phyloP scores from a whole-genome alignment of 371 early-diverging fungal genomes.

The Rhizopus delemar region DNA sequence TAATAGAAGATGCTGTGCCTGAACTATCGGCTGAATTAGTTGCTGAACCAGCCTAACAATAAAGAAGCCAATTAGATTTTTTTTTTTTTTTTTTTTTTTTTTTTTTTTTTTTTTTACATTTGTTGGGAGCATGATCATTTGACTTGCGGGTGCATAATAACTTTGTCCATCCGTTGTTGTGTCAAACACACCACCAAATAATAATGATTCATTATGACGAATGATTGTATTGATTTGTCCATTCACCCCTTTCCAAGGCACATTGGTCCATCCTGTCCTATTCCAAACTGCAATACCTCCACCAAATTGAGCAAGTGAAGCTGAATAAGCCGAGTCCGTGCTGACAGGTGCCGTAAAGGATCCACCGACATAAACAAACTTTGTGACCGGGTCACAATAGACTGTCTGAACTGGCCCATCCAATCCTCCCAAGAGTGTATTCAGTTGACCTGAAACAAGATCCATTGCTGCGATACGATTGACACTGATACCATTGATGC shows the following conservation, averaged over 20 bases:
- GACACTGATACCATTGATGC: constrained; percentile 23
- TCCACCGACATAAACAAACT: constrained; percentile 51
- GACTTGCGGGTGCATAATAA: constrained; percentile 42
- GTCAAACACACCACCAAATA: constrained; percentile 51
- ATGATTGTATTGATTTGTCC: constrained; percentile 47
- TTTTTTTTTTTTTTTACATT: constrained; percentile 15
- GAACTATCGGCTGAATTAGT: constrained; percentile 35
- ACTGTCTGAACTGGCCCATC: constrained; percentile 70
- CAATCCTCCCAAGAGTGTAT: constrained; percentile 60
- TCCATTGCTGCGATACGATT: constrained; percentile 63
- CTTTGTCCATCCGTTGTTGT: constrained; percentile 45
- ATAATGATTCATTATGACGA: constrained; percentile 22
- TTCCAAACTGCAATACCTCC: constrained; percentile 61
- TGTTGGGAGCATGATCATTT: constrained; percentile 38
- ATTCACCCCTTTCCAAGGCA: constrained; percentile 69
- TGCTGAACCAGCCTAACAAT: constrained; percentile 26
- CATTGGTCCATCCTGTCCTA: constrained; percentile 40
- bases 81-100: background rate
- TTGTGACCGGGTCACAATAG: constrained; percentile 55
- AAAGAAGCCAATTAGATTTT: constrained; percentile 13
- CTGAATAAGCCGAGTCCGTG: constrained; percentile 28
- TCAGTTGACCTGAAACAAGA: constrained; percentile 39
- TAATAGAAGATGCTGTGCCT: constrained; percentile 46
- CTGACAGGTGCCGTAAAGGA: constrained; percentile 37
- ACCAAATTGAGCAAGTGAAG: constrained; percentile 52